Conservation (phyloP, 306 rosid genomes). For the Cucumis melo region DNA sequence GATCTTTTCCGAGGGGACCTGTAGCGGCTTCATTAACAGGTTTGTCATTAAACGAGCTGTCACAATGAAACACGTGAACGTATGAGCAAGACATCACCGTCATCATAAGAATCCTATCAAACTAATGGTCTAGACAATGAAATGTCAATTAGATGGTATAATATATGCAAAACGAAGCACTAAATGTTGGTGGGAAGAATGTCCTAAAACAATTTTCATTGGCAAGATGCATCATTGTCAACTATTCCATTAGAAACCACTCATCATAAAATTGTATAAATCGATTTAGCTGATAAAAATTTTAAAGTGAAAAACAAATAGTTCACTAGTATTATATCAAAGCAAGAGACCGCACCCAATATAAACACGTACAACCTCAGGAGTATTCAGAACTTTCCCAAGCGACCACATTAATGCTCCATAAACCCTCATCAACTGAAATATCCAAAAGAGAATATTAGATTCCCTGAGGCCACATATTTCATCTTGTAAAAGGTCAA, state of each 20-base stretch:
- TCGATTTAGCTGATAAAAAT: background rate
- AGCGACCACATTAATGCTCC: constrained; percentile 99
- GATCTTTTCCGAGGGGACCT: constrained; percentile 74
- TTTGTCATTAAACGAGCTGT: constrained; percentile 91
- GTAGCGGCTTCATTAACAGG: constrained; percentile 30
- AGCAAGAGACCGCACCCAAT: constrained; percentile 54
- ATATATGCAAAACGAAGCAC: background rate
- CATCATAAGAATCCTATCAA: background rate
- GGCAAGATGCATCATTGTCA: background rate
- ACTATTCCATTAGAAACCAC: background rate
- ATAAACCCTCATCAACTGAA: constrained; percentile 89
- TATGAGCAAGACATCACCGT: background rate
- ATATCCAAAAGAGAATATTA: background rate
- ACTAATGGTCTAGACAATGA: background rate
- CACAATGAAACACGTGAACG: background rate
- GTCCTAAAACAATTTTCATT: background rate
- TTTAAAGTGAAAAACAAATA: background rate
- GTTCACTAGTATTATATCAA: background rate
- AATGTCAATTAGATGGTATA: background rate
- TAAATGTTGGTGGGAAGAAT: background rate
- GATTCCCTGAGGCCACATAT: background rate
- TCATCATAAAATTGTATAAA: background rate
- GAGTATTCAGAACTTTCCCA: constrained; percentile 84
- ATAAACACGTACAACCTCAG: constrained; percentile 87
- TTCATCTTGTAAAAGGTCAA: background rate